Percentiles rank a stretch among this genome's conserved stretches.
phyloP scores from a whole-genome alignment of 495 filamentous ascomycete species.

The Xylaria longipes region DNA sequence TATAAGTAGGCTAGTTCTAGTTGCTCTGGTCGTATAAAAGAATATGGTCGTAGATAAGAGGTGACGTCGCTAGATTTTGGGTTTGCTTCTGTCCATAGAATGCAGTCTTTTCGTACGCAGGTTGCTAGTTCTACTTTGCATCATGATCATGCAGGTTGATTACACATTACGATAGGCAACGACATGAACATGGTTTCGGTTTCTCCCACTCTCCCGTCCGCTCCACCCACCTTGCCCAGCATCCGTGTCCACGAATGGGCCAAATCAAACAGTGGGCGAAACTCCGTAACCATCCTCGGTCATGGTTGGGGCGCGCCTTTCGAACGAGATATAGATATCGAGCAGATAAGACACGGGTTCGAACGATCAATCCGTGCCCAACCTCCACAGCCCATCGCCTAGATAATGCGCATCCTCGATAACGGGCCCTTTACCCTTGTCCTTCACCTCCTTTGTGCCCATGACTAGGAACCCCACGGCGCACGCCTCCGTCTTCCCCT shows the following conservation, averaged over 20 bases:
- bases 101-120: neutral
- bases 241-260: neutral
- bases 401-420: constrained; percentile 93
- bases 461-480: constrained; percentile 84
- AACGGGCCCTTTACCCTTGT: constrained; percentile 88
- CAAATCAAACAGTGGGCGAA: neutral
- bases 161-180: constrained; percentile 24
- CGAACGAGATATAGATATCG: neutral
- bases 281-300: neutral
- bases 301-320: neutral
- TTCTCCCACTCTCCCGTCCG: neutral
- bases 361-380: constrained; percentile 66
- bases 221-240: constrained; percentile 1
- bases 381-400: constrained; percentile 91
- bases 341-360: constrained; percentile 3
- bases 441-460: constrained; percentile 91
- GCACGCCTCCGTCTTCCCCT: constrained; percentile 93
- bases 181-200: constrained; percentile 6
- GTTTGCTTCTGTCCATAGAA: neutral
- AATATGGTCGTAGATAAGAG: neutral
- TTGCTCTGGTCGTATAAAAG: neutral
- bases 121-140: neutral
- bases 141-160: constrained; percentile 12
- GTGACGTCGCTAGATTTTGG: no score
- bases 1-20: neutral